Percentiles rank a stretch among this genome's conserved stretches.
These are phyloP conservation scores for Phytophthora sp. DNA, from an alignment of 352 stramenopile genomes.

Conservation along the genomic window DNA sequence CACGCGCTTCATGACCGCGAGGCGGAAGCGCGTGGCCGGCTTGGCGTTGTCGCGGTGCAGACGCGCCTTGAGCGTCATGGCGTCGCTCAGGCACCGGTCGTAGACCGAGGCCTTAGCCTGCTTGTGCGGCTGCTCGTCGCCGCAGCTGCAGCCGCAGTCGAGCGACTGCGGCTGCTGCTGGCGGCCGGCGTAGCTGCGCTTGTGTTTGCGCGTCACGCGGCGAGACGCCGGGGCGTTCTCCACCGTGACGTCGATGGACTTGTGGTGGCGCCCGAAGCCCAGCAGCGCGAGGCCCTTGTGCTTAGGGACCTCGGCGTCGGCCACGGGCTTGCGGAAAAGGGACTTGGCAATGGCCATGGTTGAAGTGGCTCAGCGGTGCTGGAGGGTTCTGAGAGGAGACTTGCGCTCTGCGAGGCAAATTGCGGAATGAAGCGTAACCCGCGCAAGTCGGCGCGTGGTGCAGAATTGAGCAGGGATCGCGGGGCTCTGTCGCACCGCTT, in stretches of 20 bases:
- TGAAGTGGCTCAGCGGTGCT: neutral
- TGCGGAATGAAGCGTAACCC: conserved; percentile 21
- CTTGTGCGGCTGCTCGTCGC: conserved; percentile 9
- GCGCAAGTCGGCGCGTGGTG: conserved; percentile 23
- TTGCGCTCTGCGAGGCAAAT: conserved; percentile 28
- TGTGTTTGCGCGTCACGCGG: conserved; percentile 35
- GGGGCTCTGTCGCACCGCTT: conserved; percentile 20
- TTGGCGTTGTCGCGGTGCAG: conserved; percentile 25
- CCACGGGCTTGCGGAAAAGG: conserved; percentile 23
- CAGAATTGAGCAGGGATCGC: conserved; percentile 7
- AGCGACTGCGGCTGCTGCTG: conserved; percentile 9
- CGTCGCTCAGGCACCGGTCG: conserved; percentile 29
- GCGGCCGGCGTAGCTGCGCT: conserved; percentile 18
- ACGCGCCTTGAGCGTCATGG: conserved; percentile 36
- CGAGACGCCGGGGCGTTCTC: conserved; percentile 21
- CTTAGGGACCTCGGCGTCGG: conserved; percentile 24
- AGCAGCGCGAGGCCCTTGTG: conserved; percentile 26
- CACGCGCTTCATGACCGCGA: conserved; percentile 66
- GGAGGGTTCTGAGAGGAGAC: neutral
- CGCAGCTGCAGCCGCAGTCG: conserved; percentile 10
- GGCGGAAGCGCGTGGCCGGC: conserved; percentile 51
- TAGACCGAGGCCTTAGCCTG: conserved; percentile 24
- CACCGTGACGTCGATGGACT: conserved; percentile 18
- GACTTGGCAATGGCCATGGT: conserved; percentile 34
- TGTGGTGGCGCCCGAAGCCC: conserved; percentile 23